Percentiles rank a stretch among this genome's conserved stretches.
Conservation (phyloP, 768 basidiomycete species). For the Lentinula detonsa region DNA sequence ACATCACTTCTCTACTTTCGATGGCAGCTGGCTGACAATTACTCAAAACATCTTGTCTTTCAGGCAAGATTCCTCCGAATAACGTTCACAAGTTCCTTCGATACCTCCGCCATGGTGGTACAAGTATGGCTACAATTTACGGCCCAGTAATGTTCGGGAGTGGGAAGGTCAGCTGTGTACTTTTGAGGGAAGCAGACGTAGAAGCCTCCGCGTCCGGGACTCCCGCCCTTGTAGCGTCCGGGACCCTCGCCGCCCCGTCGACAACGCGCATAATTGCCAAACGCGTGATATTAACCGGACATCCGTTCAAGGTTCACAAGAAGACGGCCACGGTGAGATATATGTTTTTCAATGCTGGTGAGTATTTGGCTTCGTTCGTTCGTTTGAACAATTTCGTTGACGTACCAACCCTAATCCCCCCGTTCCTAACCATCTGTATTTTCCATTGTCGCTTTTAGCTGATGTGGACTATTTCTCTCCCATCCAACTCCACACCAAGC, state of each 20-base stretch:
- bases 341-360: conserved; percentile 94
- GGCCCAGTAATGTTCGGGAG: conserved; percentile 70
- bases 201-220: conserved; percentile 28
- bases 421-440: no score
- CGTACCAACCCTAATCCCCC: neutral
- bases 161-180: conserved; percentile 74
- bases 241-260: conserved; percentile 82
- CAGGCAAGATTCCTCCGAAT: conserved; percentile 41
- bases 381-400: neutral
- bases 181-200: conserved; percentile 61
- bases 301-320: conserved; percentile 96
- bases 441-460: conserved; percentile 31
- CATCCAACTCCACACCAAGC: conserved; percentile 88
- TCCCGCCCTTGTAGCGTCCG: conserved; percentile 84
- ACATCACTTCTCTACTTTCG: no score
- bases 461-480: conserved; percentile 93
- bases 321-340: conserved; percentile 96
- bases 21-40: no score
- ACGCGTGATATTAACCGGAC: conserved; percentile 90
- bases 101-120: conserved; percentile 77
- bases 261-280: conserved; percentile 90
- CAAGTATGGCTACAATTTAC: conserved; percentile 81
- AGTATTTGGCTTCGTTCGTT: conserved; percentile 13
- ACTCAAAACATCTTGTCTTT: neutral
- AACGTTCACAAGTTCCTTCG: conserved; percentile 97